phyloP scores from a whole-genome alignment of 2,329 filamentous ascomycete genomes.

The Colletotrichum musicola region DNA sequence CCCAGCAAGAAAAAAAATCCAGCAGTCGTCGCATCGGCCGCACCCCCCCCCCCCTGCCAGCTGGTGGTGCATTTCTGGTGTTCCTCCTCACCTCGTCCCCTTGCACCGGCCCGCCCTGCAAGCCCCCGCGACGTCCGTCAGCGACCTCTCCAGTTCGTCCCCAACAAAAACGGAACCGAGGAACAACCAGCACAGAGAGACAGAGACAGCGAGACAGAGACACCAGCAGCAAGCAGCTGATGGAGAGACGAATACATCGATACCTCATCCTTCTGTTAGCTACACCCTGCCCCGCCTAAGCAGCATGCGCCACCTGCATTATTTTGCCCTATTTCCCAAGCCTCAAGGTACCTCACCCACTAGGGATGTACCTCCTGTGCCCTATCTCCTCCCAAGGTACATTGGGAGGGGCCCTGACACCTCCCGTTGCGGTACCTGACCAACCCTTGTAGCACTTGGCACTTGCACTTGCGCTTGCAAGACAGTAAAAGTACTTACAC shows the following conservation, averaged over 20 bases:
- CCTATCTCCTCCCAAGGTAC: neutral
- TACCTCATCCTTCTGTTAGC: neutral
- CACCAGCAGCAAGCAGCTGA: neutral
- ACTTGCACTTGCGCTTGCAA: slow-evolving; percentile 20
- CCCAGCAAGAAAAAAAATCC: slow-evolving; percentile 33
- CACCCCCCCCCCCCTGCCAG: slow-evolving; percentile 26
- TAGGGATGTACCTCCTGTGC: neutral
- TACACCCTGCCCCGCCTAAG: neutral
- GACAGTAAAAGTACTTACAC: neutral
- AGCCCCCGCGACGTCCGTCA: slow-evolving; percentile 30
- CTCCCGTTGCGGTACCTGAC: slow-evolving; percentile 18
- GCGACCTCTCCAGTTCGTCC: slow-evolving; percentile 36
- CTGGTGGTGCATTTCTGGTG: slow-evolving; percentile 13
- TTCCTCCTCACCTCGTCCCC: slow-evolving; percentile 11
- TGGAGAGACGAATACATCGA: neutral
- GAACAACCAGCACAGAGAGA: neutral
- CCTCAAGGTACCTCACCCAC: too few species aligned
- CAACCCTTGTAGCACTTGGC: slow-evolving; percentile 18
- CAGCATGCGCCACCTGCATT: neutral
- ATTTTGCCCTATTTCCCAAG: neutral
- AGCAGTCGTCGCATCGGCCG: neutral
- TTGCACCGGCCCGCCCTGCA: slow-evolving; percentile 34
- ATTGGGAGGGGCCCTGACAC: neutral
- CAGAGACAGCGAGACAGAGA: neutral
- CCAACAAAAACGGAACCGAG: slow-evolving; percentile 38